phyloP scores from a whole-genome alignment of 2,329 filamentous ascomycete genomes.

The Phaeoacremonium minimum region DNA sequence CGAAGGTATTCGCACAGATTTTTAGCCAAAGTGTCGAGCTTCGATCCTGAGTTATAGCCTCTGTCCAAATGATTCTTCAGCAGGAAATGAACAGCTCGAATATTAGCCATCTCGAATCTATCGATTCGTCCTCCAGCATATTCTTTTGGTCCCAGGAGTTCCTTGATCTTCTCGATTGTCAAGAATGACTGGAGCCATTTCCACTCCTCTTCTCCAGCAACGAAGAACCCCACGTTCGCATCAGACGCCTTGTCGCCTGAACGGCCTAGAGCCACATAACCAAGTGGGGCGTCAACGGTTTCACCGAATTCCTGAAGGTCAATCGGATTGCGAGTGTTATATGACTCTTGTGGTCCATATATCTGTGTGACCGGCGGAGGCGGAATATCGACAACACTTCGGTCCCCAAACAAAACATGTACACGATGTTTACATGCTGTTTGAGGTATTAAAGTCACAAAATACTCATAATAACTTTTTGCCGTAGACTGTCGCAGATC shows the following conservation, averaged over 20 bases:
- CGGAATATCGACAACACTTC: too few species aligned
- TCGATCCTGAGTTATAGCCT: constrained; percentile 40
- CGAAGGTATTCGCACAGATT: constrained; percentile 45
- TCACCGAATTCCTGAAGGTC: constrained; percentile 6
- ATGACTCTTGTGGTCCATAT: too few species aligned
- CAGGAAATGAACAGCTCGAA: constrained; percentile 36
- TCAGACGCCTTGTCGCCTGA: constrained; percentile 28
- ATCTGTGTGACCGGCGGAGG: too few species aligned
- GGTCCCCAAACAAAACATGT: too few species aligned
- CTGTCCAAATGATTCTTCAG: constrained; percentile 37
- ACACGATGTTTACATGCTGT: too few species aligned
- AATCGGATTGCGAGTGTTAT: constrained; percentile 2
- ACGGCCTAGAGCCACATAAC: constrained; percentile 22
- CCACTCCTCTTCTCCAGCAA: constrained; percentile 30
- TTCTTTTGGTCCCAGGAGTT: constrained; percentile 39
- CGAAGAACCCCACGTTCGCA: constrained; percentile 28
- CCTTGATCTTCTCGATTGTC: constrained; percentile 26
- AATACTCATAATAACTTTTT: too few species aligned
- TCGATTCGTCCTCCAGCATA: constrained; percentile 31
- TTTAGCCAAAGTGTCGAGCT: constrained; percentile 46
- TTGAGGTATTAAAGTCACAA: too few species aligned
- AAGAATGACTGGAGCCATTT: constrained; percentile 33
- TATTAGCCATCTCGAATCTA: constrained; percentile 36
- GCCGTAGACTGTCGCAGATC: too few species aligned
- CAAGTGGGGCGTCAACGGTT: constrained; percentile 17